Base-by-base conservation (phyloP, 805 yeast genomes). In the Kodamaea kakaduensis region DNA sequence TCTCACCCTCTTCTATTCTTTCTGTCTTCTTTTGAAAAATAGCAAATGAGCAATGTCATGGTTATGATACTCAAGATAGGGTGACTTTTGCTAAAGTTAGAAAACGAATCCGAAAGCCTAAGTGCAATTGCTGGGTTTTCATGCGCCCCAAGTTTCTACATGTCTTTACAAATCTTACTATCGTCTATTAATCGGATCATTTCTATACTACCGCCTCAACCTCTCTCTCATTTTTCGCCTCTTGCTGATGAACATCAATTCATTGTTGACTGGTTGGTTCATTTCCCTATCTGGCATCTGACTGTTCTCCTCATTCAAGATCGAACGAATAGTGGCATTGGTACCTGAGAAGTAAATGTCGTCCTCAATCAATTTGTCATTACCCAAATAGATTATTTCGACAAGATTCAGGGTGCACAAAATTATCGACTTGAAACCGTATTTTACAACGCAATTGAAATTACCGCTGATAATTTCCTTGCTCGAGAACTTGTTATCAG, bases 391-490 rank as follows among this genome's bases (percentile, higher is more conserved):
- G 19, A 86, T 59, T 20, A 86, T 72, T 51, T 81, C 80, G 71
- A 86, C 72, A 12, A 75, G 56, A 45, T 81, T 81, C 19, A 93
- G 94, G 54, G 84, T 81, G 17, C 79, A 79, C 17, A 82, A 80
- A 24, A 84, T 80, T 14, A 84, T 75, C 0, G 93, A 73, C 48
- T 85, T 84, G 51, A 76, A 85, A 0, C 95, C 95, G 51, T 81
- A 84, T 48, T 77, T 78, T 19, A 69, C 69, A 21, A 81, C 73
- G 9, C 83, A 81, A 1, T 79, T 83, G 32, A 83, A 62, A 16
- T 69, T 64, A 37, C 77, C 73, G 10, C 76, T 71, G 25, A 78
- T 50, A 29, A 80, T 56, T 5, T 31, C 39, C 73, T 7, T 64
- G 53, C 35, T 59, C 59, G 3, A 65, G n/a, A 34, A 21, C 13